phyloP scores from a whole-genome alignment of 352 stramenopile genomes.

The Phytophthora hybrid region DNA sequence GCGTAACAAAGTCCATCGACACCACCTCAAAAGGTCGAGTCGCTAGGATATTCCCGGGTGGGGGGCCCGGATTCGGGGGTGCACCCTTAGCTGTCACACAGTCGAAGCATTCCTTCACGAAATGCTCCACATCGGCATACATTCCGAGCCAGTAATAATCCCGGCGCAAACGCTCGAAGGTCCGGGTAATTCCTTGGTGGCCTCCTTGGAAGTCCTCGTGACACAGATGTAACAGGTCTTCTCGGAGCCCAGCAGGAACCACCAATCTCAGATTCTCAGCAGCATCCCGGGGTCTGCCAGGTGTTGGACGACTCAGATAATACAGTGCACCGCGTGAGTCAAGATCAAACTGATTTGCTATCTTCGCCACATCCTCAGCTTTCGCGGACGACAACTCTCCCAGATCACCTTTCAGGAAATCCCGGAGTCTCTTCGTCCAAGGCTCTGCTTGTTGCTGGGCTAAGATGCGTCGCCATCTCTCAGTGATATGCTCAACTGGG shows the following conservation, averaged over 20 bases:
- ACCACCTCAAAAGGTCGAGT: slow-evolving; percentile 19
- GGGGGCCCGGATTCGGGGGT: slow-evolving; percentile 2
- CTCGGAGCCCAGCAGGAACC: neutral
- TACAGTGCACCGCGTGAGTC: neutral
- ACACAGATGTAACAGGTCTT: neutral
- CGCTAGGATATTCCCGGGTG: slow-evolving; percentile 6
- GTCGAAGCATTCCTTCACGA: neutral
- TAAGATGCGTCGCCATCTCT: neutral
- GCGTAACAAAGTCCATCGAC: slow-evolving; percentile 29
- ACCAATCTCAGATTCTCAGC: neutral
- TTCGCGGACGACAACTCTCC: neutral
- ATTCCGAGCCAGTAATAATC: neutral
- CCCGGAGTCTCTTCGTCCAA: neutral
- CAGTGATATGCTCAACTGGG: neutral
- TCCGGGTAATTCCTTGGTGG: neutral
- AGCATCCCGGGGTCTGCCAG: neutral
- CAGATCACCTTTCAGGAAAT: neutral
- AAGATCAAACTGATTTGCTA: neutral
- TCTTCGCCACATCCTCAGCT: neutral
- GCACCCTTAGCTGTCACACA: slow-evolving; percentile 5
- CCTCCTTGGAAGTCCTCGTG: neutral
- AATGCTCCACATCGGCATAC: neutral
- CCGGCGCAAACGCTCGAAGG: neutral
- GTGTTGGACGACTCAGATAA: neutral
- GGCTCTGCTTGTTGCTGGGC: neutral